Percentiles rank a stretch among this genome's conserved stretches.
phyloP scores from a whole-genome alignment of 2,329 filamentous ascomycete species.

The Aspergillus sp. region DNA sequence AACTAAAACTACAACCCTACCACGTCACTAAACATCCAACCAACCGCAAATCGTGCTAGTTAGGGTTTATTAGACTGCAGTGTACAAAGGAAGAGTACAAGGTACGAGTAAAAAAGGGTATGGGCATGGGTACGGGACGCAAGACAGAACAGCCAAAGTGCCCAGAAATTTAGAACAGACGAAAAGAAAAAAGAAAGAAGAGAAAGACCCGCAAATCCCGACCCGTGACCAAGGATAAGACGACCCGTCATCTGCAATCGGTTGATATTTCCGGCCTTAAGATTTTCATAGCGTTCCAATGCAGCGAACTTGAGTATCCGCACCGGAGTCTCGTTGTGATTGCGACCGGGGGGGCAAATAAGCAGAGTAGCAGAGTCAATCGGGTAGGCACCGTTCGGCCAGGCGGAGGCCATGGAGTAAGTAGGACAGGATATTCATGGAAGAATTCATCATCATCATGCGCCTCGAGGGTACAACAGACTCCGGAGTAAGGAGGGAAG shows the following conservation, averaged over 20 bases:
- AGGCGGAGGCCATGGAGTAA: background rate
- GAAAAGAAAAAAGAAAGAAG: background rate
- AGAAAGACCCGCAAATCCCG: background rate
- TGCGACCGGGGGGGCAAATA: background rate
- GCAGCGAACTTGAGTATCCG: background rate
- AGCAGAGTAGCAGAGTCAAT: background rate
- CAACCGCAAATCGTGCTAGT: background rate
- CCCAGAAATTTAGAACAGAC: background rate
- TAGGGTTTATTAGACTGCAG: background rate
- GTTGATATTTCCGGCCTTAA: constrained; percentile 4
- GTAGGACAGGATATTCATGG: background rate
- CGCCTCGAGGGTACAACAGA: too few relatives aligned
- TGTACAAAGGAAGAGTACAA: too few relatives aligned
- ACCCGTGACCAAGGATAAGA: background rate
- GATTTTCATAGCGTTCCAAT: background rate
- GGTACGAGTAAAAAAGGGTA: background rate
- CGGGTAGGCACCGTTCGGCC: background rate
- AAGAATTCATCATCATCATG: background rate
- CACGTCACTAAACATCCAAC: background rate
- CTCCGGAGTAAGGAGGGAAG: too few relatives aligned
- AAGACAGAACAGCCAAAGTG: background rate
- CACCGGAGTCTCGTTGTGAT: background rate
- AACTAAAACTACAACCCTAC: background rate
- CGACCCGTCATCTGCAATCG: background rate
- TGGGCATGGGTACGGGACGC: background rate